A percentile compares a stretch with the other conserved stretches of the same genome.
Conservation (phyloP, 2,329 filamentous ascomycete genomes). For the Phialophora expanda region DNA sequence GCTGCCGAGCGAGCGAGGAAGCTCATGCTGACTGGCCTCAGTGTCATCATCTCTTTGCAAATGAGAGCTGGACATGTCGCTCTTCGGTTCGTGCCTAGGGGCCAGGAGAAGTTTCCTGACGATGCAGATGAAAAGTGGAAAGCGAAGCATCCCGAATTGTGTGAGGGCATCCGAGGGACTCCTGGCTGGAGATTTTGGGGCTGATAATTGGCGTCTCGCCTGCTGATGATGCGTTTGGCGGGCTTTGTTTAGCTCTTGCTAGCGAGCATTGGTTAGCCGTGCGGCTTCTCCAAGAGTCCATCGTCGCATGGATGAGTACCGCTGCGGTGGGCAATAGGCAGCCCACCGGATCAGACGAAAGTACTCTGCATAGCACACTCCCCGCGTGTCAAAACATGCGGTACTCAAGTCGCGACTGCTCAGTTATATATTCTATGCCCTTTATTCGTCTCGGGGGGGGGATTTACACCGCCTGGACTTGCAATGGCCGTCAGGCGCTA, state of each 20-base stretch:
- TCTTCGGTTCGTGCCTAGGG: conserved; percentile 70
- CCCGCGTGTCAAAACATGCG: neutral
- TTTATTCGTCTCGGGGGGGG: neutral
- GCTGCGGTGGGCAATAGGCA: neutral
- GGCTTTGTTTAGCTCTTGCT: conserved; percentile 8
- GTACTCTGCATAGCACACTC: neutral
- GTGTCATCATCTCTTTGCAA: conserved; percentile 73
- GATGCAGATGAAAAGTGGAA: conserved; percentile 41
- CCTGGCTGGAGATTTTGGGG: conserved; percentile 30
- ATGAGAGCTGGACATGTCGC: conserved; percentile 66
- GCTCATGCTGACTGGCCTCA: conserved; percentile 61
- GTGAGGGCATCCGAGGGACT: conserved; percentile 10
- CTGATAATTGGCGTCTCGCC: conserved; percentile 10
- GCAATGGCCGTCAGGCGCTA: neutral
- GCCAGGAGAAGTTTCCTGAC: conserved; percentile 67
- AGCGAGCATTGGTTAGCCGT: conserved; percentile 12
- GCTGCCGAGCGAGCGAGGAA: conserved; percentile 62
- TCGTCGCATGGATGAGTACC: neutral
- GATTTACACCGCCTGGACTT: conserved; percentile 9
- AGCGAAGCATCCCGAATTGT: conserved; percentile 37
- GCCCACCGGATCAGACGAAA: neutral
- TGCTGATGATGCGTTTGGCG: conserved; percentile 11
- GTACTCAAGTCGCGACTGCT: neutral
- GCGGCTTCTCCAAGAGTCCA: neutral
- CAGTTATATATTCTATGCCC: neutral